phyloP scores from a whole-genome alignment of 352 stramenopile species.

The Pythium phragmitis region DNA sequence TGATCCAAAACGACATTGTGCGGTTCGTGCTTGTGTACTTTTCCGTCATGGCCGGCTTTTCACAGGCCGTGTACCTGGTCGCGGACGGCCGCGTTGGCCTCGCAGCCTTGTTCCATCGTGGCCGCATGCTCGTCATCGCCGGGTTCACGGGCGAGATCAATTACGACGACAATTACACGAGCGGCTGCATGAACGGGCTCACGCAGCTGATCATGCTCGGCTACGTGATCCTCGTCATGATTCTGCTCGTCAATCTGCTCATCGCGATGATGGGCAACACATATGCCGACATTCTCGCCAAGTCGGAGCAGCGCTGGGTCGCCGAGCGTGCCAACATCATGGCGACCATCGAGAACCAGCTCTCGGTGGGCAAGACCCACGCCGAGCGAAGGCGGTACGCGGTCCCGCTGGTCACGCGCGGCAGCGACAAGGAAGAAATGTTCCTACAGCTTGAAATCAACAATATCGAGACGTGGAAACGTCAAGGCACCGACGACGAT shows the following conservation, averaged over 20 bases:
- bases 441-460: constrained; percentile 54
- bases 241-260: constrained; percentile 62
- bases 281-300: constrained; percentile 56
- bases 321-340: constrained; percentile 71
- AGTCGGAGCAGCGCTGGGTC: constrained; percentile 60
- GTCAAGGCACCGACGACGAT: no score
- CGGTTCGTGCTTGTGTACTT: constrained; percentile 60
- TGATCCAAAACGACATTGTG: constrained; percentile 60
- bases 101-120: constrained; percentile 34
- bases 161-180: constrained; percentile 58
- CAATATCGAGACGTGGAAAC: constrained; percentile 44
- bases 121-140: constrained; percentile 50
- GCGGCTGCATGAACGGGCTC: constrained; percentile 42
- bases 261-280: constrained; percentile 79
- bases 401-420: constrained; percentile 36
- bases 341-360: constrained; percentile 55
- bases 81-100: constrained; percentile 40
- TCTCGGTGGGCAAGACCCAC: constrained; percentile 34
- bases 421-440: constrained; percentile 34
- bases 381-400: constrained; percentile 39
- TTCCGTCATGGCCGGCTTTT: constrained; percentile 54
- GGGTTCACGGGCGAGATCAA: constrained; percentile 61
- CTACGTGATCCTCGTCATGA: constrained; percentile 67
- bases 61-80: constrained; percentile 55
- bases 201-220: constrained; percentile 52